These are phyloP conservation scores for Cyanidioschyzon merolae DNA, from an alignment of 23 red algal genomes.

Conservation along the genomic window DNA sequence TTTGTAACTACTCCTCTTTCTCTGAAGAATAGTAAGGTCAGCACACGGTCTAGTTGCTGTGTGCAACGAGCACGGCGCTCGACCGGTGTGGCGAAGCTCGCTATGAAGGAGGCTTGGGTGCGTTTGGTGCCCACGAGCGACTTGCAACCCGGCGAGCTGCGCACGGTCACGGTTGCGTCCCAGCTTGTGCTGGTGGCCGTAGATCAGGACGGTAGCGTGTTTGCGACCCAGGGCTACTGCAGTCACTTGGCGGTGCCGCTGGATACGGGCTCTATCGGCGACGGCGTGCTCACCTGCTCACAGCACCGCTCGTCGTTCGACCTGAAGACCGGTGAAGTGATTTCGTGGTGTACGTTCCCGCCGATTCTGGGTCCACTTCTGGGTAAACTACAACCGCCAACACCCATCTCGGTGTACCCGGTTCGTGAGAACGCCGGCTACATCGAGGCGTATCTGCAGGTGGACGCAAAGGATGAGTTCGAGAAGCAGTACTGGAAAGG, in stretches of 20 bases:
- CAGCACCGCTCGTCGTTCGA: constrained; percentile 93
- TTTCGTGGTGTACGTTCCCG: constrained; percentile 91
- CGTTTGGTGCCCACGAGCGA: constrained; percentile 59
- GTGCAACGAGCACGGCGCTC: background rate
- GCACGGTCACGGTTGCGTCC: constrained; percentile 49
- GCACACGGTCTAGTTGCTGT: background rate
- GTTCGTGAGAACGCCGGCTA: constrained; percentile 78
- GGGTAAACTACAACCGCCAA: constrained; percentile 69
- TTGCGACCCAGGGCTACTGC: constrained; percentile 70
- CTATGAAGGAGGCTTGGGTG: constrained; percentile 83
- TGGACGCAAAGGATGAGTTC: constrained; percentile 73
- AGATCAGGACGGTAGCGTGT: constrained; percentile 93
- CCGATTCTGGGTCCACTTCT: constrained; percentile 78
- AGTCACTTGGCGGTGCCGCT: constrained; percentile 86
- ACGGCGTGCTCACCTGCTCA: constrained; percentile 73
- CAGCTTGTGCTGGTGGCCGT: constrained; percentile 75
- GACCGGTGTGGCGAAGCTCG: background rate
- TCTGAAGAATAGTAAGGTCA: background rate
- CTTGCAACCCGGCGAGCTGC: constrained; percentile 75
- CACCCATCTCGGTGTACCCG: constrained; percentile 55
- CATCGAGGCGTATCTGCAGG: constrained; percentile 78
- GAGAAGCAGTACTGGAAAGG: constrained; percentile 93
- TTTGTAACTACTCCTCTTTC: background rate
- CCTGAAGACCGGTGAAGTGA: constrained; percentile 60
- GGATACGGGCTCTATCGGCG: constrained; percentile 56